A percentile compares a stretch with the other conserved stretches of the same genome.
Conservation (phyloP, 805 yeast genomes). For the Limtongia smithiae region DNA sequence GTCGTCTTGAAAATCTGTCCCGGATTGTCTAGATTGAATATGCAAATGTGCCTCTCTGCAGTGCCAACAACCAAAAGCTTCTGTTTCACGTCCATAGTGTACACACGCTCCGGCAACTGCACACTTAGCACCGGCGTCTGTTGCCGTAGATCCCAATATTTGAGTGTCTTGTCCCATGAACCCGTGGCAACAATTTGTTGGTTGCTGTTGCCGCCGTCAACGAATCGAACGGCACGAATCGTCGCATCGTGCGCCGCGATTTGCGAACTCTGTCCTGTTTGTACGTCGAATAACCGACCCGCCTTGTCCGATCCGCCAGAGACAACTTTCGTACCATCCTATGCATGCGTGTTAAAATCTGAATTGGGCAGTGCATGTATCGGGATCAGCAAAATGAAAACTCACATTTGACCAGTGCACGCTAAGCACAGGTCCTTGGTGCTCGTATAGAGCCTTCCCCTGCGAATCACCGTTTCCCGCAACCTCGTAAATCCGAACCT, state of each 20-base stretch:
- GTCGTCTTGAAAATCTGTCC: conserved; percentile 70
- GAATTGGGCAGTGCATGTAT: not conserved
- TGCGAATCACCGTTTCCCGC: conserved; percentile 70
- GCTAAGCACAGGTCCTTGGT: conserved; percentile 79
- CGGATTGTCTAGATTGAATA: conserved; percentile 75
- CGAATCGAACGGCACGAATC: conserved; percentile 69
- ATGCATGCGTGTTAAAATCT: not conserved
- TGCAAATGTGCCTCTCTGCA: conserved; percentile 78
- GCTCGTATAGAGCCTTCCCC: conserved; percentile 86
- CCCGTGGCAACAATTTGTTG: conserved; percentile 80
- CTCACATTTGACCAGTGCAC: conserved; percentile 63
- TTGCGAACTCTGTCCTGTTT: conserved; percentile 75
- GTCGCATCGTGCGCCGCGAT: conserved; percentile 84
- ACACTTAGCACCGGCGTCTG: conserved; percentile 74
- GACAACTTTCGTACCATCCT: conserved; percentile 81
- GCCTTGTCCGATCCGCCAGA: conserved; percentile 91
- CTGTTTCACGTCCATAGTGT: conserved; percentile 79
- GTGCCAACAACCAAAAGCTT: conserved; percentile 87
- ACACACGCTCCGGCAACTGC: conserved; percentile 83
- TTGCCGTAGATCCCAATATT: conserved; percentile 91
- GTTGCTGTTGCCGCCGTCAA: conserved; percentile 79
- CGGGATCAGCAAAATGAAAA: not conserved
- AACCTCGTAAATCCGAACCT: conserved; percentile 88
- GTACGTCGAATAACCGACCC: conserved; percentile 77
- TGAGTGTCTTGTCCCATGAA: conserved; percentile 93